Conservation (phyloP, 441 rosid species). For the Adansonia gregorii region DNA sequence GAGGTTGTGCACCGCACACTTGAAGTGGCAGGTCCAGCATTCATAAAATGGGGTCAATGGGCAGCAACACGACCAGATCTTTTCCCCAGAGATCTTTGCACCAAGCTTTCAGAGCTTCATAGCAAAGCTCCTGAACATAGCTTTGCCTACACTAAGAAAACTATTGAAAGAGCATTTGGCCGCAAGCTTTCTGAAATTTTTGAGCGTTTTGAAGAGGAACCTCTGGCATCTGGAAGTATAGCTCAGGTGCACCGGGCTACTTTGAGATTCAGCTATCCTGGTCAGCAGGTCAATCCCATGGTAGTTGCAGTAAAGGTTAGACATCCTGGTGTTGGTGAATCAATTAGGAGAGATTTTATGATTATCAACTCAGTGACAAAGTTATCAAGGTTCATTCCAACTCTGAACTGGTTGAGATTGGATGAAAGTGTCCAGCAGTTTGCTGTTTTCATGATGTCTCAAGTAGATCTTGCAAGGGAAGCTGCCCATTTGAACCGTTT, state of each 20-base stretch:
- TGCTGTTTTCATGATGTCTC: constrained; percentile 97
- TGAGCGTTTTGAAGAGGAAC: constrained; percentile 87
- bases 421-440: constrained; percentile 98
- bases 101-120: constrained; percentile 92
- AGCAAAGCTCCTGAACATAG: constrained; percentile 91
- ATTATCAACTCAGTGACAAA: constrained; percentile 84
- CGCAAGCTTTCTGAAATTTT: constrained; percentile 88
- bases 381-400: constrained; percentile 70
- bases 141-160: constrained; percentile 82
- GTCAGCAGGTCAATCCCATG: constrained; percentile 71
- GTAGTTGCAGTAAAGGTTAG: constrained; percentile 98
- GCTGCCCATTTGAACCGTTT: constrained; percentile 97
- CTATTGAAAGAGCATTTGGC: constrained; percentile 93
- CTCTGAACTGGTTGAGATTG: constrained; percentile 91
- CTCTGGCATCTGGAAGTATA: constrained; percentile 98
- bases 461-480: constrained; percentile 99
- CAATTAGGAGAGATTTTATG: constrained; percentile 91
- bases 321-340: constrained; percentile 99
- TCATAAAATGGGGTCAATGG: constrained; percentile 99
- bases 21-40: constrained; percentile 95
- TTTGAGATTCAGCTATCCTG: constrained; percentile 82
- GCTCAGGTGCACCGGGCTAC: constrained; percentile 99
- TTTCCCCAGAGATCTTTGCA: constrained; percentile 88
- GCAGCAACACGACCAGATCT: constrained; percentile 99
- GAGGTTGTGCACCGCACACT: constrained; percentile 75